Conservation (phyloP, 305 asterid genomes). For the Solanum hybrid region DNA sequence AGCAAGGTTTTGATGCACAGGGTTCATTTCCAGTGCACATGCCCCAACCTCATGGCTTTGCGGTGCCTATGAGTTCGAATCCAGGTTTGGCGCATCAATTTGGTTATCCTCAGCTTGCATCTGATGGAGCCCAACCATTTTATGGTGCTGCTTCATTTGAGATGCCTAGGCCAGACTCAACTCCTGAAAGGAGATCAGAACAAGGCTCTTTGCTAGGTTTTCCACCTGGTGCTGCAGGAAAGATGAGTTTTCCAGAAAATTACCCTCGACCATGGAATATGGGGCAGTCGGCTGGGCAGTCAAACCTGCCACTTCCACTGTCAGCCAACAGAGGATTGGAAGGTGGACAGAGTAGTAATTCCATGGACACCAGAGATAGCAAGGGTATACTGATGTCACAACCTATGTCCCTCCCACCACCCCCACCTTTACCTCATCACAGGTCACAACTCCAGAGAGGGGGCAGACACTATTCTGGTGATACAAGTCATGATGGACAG, state of each 20-base stretch:
- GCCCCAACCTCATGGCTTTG: constrained; percentile 29
- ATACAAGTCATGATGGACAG: constrained; percentile 48
- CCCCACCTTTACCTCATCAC: constrained; percentile 47
- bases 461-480: constrained; percentile 50
- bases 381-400: constrained; percentile 49
- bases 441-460: constrained; percentile 43
- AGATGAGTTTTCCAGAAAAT: constrained; percentile 41
- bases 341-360: constrained; percentile 39
- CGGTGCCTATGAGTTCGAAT: constrained; percentile 37
- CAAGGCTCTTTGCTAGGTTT: constrained; percentile 59
- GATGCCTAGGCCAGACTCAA: constrained; percentile 48
- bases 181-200: constrained; percentile 49
- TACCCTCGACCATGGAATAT: constrained; percentile 63
- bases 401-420: constrained; percentile 46
- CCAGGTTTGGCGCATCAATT: constrained; percentile 49
- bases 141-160: constrained; percentile 53
- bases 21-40: constrained; percentile 26
- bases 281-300: constrained; percentile 45
- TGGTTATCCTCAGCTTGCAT: constrained; percentile 46
- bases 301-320: constrained; percentile 34
- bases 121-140: constrained; percentile 62
- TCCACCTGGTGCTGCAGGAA: constrained; percentile 52
- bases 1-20: constrained; percentile 49
- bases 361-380: constrained; percentile 38
- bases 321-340: constrained; percentile 36